Base-by-base conservation (phyloP, 352 stramenopile species). In the Halophytophthora polymorphica region DNA sequence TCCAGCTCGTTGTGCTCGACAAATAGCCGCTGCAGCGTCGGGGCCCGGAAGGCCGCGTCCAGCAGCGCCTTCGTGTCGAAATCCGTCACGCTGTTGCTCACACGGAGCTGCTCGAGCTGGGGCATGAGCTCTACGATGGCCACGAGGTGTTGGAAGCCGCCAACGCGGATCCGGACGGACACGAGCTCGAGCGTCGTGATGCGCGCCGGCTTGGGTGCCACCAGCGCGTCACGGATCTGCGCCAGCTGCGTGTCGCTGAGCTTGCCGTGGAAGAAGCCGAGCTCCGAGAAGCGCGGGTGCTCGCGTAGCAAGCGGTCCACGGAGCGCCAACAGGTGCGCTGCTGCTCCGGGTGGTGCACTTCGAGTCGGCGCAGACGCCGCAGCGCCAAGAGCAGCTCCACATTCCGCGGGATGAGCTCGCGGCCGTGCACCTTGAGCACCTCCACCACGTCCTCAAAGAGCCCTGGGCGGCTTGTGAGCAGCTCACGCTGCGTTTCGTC, bases 1-100 rank as follows among this genome's bases (percentile, higher is more conserved):
- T 85, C 73, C 10, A 93, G 59, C 23, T 91, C 78, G 35, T 89
- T 91, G 51, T 93, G 80, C 46, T 90, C 80, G 25, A 93, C 50
- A 8, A 77, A 88, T 10, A 93, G 60, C 0, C 52, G 53, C 31
- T 73, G 43, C 1, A 91, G 59, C 3, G 50, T 62, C 6, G 65
- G 57, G 21, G 58, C 58, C 21, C 43, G 44, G 28, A 88, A 58
- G 28, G 71, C 45, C 33, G 50, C 61, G 28, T 79, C 64, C 8
- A 90, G 40, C 2, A 89, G 69, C 25, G 55, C 18, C 14, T 64
- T 71, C 14, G 77, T 83, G 36, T 86, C 69, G 14, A 89, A 82
- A 50, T 86, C 69, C 6, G 73, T 45, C 36, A 90, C 69, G 15
- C 66, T 79, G 42, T 71, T 88, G 13, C 75, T 85, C 13, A 93